Base-by-base conservation (phyloP, 2,329 filamentous ascomycete genomes). In the Ceratocystis huliohia region DNA sequence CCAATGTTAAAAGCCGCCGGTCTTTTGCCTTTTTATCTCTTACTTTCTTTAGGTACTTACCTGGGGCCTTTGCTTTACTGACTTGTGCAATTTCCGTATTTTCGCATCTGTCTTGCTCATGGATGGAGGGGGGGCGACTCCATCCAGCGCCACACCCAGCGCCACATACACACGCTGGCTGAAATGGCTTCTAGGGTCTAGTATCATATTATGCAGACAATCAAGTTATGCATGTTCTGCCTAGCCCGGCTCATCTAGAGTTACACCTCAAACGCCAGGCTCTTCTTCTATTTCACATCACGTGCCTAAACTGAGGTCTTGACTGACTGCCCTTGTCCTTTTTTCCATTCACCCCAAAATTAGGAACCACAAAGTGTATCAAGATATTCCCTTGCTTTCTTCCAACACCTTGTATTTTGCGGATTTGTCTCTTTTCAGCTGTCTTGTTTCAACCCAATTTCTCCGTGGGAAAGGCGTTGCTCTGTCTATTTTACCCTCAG, bases 361-460 rank as follows among this genome's bases (percentile, higher is more conserved):
- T 22, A 10, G 45, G 45, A 48, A 20, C 20, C 20, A 25, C 3
- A 53, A 53, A 53, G 48, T 53, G 48, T 53, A 53, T 53, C 48
- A 53, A 25, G 22, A 37, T 28, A 53, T 53, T 33, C 33, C n/a
- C 53, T 59, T 8, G 15, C 17, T n/a, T 33, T n/a, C 28, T n/a
- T 10, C 7, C n/a, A 7, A 30, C 33, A 6, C 53, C 30, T 15
- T 17, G 7, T 59, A 59, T 37, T 62, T 15, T 33, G 59, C 20
- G n/a, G 8, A 22, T 59, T 8, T 59, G 53, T 45, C 22, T 62
- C 59, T 62, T 41, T 37, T 44, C 30, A 62, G 10, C 22, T 62
- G 30, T 62, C 59, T 44, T 62, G 59, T 62, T 62, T 62, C 53
- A 59, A n/a, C 28, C 17, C 28, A 33, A 33, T 33, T 59, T 59